Evolutionary conservation across 352 stramenopile genomes (phyloP).

Genomic region (Phytophthora pluvialis): DNA sequence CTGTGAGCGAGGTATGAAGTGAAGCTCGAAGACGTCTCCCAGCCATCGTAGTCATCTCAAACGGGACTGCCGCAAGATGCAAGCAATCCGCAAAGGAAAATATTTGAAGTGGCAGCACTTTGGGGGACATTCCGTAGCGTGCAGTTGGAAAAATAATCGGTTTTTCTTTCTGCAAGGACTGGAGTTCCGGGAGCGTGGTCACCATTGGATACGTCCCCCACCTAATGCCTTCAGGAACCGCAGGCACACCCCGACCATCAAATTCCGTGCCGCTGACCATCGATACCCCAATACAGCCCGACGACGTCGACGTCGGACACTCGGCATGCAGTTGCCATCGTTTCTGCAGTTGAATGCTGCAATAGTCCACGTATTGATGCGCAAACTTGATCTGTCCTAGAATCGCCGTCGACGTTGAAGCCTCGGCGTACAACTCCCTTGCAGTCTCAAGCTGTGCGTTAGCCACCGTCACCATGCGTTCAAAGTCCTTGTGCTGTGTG

Average conservation of each 20-base stretch:
- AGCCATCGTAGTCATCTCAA: conserved; percentile 88
- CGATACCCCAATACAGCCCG: conserved; percentile 82
- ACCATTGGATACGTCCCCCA: conserved; percentile 77
- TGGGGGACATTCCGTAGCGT: conserved; percentile 75
- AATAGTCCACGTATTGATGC: conserved; percentile 85
- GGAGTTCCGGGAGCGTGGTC: conserved; percentile 77
- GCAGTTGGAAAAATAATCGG: conserved; percentile 80
- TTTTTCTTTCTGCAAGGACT: conserved; percentile 81
- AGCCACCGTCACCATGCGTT: conserved; percentile 81
- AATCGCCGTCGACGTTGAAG: conserved; percentile 42
- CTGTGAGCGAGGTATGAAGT: conserved; percentile 39
- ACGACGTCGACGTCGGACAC: conserved; percentile 68
- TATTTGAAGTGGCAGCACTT: conserved; percentile 75
- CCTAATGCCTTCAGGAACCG: conserved; percentile 67
- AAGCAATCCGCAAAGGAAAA: conserved; percentile 65
- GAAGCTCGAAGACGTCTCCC: conserved; percentile 64
- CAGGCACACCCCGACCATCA: conserved; percentile 68
- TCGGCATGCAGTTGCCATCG: conserved; percentile 79
- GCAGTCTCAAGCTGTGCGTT: conserved; percentile 77
- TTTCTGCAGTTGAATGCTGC: conserved; percentile 59
- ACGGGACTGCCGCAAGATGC: conserved; percentile 75
- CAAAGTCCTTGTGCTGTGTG: conserved; percentile 81
- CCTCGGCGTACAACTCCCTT: conserved; percentile 60
- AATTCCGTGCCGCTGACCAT: conserved; percentile 86
- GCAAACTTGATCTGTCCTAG: conserved; percentile 53